phyloP scores from a whole-genome alignment of 768 basidiomycete genomes.

The Trametes coccinea region DNA sequence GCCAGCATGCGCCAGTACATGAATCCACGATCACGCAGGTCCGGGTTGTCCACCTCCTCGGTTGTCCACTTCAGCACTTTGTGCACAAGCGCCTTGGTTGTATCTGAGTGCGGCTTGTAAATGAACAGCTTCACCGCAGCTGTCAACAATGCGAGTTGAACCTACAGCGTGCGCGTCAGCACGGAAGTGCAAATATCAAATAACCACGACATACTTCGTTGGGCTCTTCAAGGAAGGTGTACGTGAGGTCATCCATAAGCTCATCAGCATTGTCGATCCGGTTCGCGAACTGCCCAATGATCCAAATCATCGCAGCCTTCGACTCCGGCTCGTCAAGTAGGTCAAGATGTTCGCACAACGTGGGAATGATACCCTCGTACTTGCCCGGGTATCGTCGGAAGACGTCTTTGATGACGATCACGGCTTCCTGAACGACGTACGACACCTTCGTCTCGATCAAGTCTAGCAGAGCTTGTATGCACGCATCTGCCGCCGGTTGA shows the following conservation, averaged over 20 bases:
- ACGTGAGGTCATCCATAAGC: slow-evolving; percentile 87
- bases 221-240: slow-evolving; percentile 90
- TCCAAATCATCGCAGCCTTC: slow-evolving; percentile 98
- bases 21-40: slow-evolving; percentile 94
- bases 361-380: slow-evolving; percentile 96
- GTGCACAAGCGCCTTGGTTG: slow-evolving; percentile 85
- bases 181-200: neutral
- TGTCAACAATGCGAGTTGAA: slow-evolving; percentile 92
- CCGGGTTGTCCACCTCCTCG: slow-evolving; percentile 97
- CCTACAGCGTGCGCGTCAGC: slow-evolving; percentile 45
- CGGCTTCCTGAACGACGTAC: slow-evolving; percentile 96
- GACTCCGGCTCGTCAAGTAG: slow-evolving; percentile 93
- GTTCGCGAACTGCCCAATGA: slow-evolving; percentile 94
- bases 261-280: slow-evolving; percentile 96
- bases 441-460: slow-evolving; percentile 92
- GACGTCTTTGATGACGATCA: slow-evolving; percentile 97
- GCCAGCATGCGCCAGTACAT: slow-evolving; percentile 99
- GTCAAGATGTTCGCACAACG: slow-evolving; percentile 89
- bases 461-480: slow-evolving; percentile 82
- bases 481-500: slow-evolving; percentile 81
- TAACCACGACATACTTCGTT: slow-evolving; percentile 64
- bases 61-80: slow-evolving; percentile 97
- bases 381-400: slow-evolving; percentile 96
- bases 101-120: slow-evolving; percentile 80
- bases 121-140: slow-evolving; percentile 96